Percentiles rank a stretch among this genome's conserved stretches.
Evolutionary conservation across 2,329 filamentous ascomycete species (phyloP).

Genomic region (Fusarium sp.): DNA sequence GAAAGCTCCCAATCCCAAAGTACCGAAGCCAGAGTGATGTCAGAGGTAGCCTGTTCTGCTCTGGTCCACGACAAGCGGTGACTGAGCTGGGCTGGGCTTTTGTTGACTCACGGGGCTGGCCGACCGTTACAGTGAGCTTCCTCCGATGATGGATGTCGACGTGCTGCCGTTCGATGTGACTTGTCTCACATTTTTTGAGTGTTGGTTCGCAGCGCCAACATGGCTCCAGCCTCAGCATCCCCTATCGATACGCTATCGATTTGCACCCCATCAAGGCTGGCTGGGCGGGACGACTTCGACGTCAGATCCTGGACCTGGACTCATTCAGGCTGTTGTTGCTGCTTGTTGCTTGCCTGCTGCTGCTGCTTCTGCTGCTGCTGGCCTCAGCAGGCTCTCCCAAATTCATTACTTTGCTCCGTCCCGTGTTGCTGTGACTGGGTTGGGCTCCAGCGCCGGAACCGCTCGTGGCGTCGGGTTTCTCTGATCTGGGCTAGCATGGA

Average conservation of each 20-base stretch:
- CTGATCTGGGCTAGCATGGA: neutral
- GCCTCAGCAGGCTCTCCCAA: constrained; percentile 12
- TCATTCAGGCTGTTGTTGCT: neutral
- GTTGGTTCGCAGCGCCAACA: constrained; percentile 5
- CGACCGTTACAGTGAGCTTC: neutral
- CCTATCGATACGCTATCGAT: constrained; percentile 30
- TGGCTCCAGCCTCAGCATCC: neutral
- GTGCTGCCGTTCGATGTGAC: constrained; percentile 1
- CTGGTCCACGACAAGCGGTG: constrained; percentile 29
- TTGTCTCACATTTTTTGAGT: neutral
- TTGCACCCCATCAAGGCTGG: constrained; percentile 13
- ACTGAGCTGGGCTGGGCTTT: constrained; percentile 5
- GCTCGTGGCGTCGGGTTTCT: constrained; percentile 22
- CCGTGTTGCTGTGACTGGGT: constrained; percentile 14
- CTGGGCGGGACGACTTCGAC: neutral
- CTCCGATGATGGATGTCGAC: neutral
- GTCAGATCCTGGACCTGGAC: constrained; percentile 2
- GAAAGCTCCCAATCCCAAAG: constrained; percentile 11
- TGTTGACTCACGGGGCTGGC: neutral
- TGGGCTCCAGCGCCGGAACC: constrained; percentile 27
- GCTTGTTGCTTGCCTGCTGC: neutral
- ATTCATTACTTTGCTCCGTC: neutral
- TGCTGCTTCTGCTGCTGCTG: neutral
- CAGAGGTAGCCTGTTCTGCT: constrained; percentile 23
- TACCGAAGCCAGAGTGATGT: constrained; percentile 1